Evolutionary conservation across 768 basidiomycete species (phyloP), one percentile per base, ranked within the genome.

Genomic region (Mycena chlorophos): DNA sequence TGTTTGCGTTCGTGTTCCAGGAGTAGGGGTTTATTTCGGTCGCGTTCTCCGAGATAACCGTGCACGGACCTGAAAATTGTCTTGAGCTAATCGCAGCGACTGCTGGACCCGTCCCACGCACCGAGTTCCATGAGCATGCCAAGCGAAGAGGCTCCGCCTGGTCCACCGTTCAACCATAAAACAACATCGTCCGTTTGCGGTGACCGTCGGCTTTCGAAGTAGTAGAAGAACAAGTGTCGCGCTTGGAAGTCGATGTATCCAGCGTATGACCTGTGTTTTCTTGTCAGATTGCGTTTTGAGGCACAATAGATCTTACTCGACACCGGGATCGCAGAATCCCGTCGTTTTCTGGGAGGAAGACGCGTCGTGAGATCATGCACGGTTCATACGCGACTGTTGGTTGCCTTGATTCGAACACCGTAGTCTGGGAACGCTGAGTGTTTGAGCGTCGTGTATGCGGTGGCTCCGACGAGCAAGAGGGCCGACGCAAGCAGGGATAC

Each of bases 61-160:
- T 74, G 63, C 85, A 86, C 1, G 85, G 84, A 5, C 62, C 63
- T 64, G 37, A 5, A 46, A 38, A 42, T 12, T 4, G 20, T 16
- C 30, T 2, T 49, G n/a, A 37, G 30, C 30, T 8, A 10, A 27
- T 10, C 20, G 23, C 34, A 3, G 19, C 26, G 16, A 49, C 12
- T 50, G 4, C 16, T 27, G n/a, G n/a, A n/a, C n/a, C 17, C 20
- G 34, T 28, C 17, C 2, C 19, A n/a, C n/a, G n/a, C 34, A 34
- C 84, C 83, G 63, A 69, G 62, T 66, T 83, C 83, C 78, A 81
- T 78, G 49, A 83, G 78, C 25, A 83, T 69, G 8, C 80, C 82
- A 0, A 80, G 51, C 17, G 68, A 65, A 5, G 72, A 68, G 51
- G 58, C 57, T 17, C 55, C 58, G n/a, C 62, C 62, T 58, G 47